Percentiles rank a stretch among this genome's conserved stretches.
phyloP scores from a whole-genome alignment of 2,329 filamentous ascomycete genomes.

The Aureobasidium melanogenum region DNA sequence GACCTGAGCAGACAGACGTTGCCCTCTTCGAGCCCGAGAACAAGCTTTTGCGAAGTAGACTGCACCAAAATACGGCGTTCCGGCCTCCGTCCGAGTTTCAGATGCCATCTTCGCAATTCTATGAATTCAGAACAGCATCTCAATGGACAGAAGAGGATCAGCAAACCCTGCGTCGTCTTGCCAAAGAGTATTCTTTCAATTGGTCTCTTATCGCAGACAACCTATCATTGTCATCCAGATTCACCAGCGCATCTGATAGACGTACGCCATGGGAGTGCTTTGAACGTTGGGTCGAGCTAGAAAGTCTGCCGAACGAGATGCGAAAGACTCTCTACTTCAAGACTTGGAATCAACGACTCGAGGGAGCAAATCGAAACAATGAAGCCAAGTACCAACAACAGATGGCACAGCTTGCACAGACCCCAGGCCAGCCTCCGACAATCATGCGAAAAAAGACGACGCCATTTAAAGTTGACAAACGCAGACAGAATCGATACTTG shows the following conservation, averaged over 20 bases:
- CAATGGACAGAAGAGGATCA: conserved; percentile 90
- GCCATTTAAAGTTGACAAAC: conserved; percentile 76
- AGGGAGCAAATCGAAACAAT: conserved; percentile 53
- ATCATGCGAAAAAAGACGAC: conserved; percentile 61
- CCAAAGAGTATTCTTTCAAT: conserved; percentile 92
- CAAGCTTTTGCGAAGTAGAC: conserved; percentile 77
- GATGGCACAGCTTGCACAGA: conserved; percentile 47
- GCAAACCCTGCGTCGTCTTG: conserved; percentile 74
- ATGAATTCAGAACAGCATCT: conserved; percentile 75
- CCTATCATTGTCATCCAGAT: conserved; percentile 63
- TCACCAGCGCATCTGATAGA: conserved; percentile 77
- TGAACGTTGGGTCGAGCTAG: conserved; percentile 87
- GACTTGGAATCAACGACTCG: conserved; percentile 54
- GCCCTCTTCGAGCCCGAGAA: conserved; percentile 85
- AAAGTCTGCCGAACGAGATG: conserved; percentile 87
- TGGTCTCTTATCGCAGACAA: conserved; percentile 90
- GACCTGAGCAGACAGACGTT: conserved; percentile 64
- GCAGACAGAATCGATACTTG: conserved; percentile 77
- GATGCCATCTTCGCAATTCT: conserved; percentile 87
- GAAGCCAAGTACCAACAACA: conserved; percentile 49
- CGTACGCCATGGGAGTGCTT: conserved; percentile 98
- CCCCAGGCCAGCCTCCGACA: conserved; percentile 41
- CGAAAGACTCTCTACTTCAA: conserved; percentile 94
- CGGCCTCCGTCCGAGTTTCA: conserved; percentile 81
- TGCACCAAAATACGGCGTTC: conserved; percentile 88